phyloP scores from a whole-genome alignment of 2,329 filamentous ascomycete genomes.

The Alternaria postmessia region DNA sequence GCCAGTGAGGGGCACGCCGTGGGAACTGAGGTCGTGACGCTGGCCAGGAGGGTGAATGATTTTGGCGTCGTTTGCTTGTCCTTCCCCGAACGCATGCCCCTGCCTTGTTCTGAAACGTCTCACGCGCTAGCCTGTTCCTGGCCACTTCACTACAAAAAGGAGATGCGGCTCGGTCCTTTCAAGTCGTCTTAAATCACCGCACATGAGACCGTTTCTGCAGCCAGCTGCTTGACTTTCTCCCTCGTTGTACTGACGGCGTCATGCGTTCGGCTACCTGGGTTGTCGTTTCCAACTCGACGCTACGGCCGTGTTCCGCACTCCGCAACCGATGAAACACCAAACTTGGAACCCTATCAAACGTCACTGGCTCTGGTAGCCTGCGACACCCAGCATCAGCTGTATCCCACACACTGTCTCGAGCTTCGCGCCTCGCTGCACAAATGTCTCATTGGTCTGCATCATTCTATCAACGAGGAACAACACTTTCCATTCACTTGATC shows the following conservation, averaged over 20 bases:
- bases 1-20: neutral
- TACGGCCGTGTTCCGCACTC: slow-evolving; percentile 4
- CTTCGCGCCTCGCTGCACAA: neutral
- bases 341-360: slow-evolving; percentile 11
- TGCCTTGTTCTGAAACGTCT: slow-evolving; percentile 23
- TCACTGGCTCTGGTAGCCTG: slow-evolving; percentile 5
- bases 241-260: neutral
- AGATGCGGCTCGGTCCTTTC: slow-evolving; percentile 26
- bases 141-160: slow-evolving; percentile 17
- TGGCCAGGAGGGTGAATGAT: slow-evolving; percentile 21
- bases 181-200: neutral
- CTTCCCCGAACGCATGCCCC: slow-evolving; percentile 19
- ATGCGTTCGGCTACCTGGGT: neutral
- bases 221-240: neutral
- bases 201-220: neutral
- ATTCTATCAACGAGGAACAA: too few relatives aligned
- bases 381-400: neutral
- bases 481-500: neutral
- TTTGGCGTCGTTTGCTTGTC: slow-evolving; percentile 20
- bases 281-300: neutral
- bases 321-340: slow-evolving; percentile 10
- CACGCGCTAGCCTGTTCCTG: slow-evolving; percentile 28
- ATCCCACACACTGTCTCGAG: slow-evolving; percentile 8
- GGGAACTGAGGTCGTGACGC: slow-evolving; percentile 4
- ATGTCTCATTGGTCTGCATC: neutral